Base-by-base conservation (phyloP, 2,329 filamentous ascomycete species). In the Fusarium pseudonygamai region DNA sequence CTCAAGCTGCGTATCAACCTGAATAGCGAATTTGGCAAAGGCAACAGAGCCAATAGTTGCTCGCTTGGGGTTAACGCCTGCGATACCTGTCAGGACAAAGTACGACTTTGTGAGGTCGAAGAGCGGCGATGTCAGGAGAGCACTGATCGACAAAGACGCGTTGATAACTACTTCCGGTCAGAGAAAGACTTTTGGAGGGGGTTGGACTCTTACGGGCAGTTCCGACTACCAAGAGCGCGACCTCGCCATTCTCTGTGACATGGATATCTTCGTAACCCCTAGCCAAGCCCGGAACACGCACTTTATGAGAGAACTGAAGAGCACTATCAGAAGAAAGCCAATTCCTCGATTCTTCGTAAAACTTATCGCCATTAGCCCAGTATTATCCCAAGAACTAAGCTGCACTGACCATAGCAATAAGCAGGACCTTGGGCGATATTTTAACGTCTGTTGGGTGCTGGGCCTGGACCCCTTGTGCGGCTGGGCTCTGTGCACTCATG, bases 21-120 rank as follows among this genome's bases (percentile, higher is more conserved):
- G 73, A 6, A 75, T 20, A 3, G 73, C 72, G 22, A 75, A 75
- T n/a, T 36, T 75, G 13, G 73, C 73, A n/a, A 75, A 47, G 0
- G 73, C 73, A 10, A 75, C 73, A 18, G 73, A 75, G 0, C 73
- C 73, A 13, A 75, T 71, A 6, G 73, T 74, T 1, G 71, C 73
- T 37, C 69, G 49, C 32, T 75, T 75, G 1, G 73, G 73, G 4
- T 75, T 75, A 1, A 75, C 71, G 1, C 73, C 73, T 6, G 73
- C 73, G 1, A 75, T 75, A 3, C 73, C 73, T 1, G 74, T 75
- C 42, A 75, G 36, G 28, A 75, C 22, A 12, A 75, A 75, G 37
- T 75, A 75, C 2, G 73, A 72, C 37, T 56, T 74, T 22, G 34
- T 46, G 20, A 75, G 49, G 10, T 75, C 49, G 13, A 75, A 75